These are phyloP conservation scores for Pythium dissotocum DNA, from an alignment of 352 stramenopile species.

Conservation along the genomic window DNA sequence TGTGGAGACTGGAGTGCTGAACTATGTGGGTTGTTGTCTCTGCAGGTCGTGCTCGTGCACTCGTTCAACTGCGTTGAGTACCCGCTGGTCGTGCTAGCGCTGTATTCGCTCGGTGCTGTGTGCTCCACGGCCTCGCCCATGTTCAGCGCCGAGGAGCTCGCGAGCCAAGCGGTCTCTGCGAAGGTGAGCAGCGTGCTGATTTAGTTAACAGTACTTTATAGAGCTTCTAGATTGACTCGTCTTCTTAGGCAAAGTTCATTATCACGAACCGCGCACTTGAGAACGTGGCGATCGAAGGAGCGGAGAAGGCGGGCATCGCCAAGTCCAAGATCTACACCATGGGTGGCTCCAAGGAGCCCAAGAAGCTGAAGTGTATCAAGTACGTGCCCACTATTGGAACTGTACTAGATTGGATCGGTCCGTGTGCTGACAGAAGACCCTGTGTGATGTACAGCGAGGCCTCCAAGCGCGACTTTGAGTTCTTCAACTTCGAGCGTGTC, in stretches of 20 bases:
- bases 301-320: slow-evolving; percentile 42
- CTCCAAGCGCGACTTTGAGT: slow-evolving; percentile 32
- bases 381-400: not conserved
- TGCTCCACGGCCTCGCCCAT: slow-evolving; percentile 60
- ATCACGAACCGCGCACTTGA: slow-evolving; percentile 59
- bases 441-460: slow-evolving; percentile 34
- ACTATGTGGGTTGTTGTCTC: not conserved
- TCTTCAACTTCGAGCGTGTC: slow-evolving; percentile 48
- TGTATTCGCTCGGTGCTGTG: slow-evolving; percentile 51
- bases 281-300: slow-evolving; percentile 43
- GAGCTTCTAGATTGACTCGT: no score
- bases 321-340: slow-evolving; percentile 96
- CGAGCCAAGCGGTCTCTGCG: slow-evolving; percentile 36
- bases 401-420: not conserved
- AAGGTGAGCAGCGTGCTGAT: slow-evolving; percentile 26
- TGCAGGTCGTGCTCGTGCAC: slow-evolving; percentile 54
- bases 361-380: slow-evolving; percentile 51
- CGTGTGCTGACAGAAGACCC: no score
- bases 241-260: slow-evolving; percentile 41
- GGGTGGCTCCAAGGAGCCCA: slow-evolving; percentile 62
- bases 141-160: slow-evolving; percentile 46
- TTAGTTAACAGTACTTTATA: not conserved
- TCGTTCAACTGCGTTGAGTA: slow-evolving; percentile 76
- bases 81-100: slow-evolving; percentile 49
- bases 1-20: no score